A percentile compares a stretch with the other conserved stretches of the same genome.
These are phyloP conservation scores for Microbotryum saponariae DNA, from an alignment of 1,284 basidiomycete genomes.

Conservation along the genomic window DNA sequence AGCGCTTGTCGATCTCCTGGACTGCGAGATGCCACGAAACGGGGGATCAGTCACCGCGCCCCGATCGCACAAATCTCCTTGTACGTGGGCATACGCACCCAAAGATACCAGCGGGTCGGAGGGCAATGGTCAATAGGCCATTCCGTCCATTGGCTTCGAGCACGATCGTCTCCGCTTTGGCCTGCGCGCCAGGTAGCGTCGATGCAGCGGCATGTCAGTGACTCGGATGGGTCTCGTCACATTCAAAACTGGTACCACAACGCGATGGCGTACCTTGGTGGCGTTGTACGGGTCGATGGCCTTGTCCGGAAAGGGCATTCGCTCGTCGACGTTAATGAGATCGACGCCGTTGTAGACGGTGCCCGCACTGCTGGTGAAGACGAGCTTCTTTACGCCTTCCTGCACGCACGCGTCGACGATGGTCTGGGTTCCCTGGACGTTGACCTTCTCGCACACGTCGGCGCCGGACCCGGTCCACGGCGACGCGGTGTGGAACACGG, in stretches of 20 bases:
- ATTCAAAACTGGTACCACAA: not conserved
- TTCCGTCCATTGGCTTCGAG: slow-evolving; percentile 75
- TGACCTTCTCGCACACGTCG: slow-evolving; percentile 82
- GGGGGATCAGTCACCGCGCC: not conserved
- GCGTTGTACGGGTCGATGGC: slow-evolving; percentile 90
- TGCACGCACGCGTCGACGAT: slow-evolving; percentile 73
- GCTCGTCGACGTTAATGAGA: slow-evolving; percentile 82
- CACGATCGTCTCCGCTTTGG: slow-evolving; percentile 75
- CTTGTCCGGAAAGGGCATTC: slow-evolving; percentile 64
- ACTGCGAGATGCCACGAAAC: slow-evolving; percentile 43
- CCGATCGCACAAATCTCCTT: not conserved
- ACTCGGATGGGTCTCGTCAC: not conserved
- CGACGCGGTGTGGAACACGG: slow-evolving; percentile 93
- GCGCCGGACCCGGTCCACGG: slow-evolving; percentile 61
- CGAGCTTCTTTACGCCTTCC: slow-evolving; percentile 67
- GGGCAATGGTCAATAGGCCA: slow-evolving; percentile 76
- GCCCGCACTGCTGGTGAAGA: slow-evolving; percentile 91
- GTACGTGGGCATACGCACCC: slow-evolving; percentile 50
- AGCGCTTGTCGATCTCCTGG: slow-evolving; percentile 88
- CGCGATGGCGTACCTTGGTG: slow-evolving; percentile 56
- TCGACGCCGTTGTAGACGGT: slow-evolving; percentile 82
- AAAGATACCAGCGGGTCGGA: slow-evolving; percentile 94
- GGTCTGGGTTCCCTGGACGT: slow-evolving; percentile 82
- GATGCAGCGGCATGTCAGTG: too few relatives aligned
- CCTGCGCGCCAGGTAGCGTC: slow-evolving; percentile 39